phyloP scores from a whole-genome alignment of 257 asterid genomes.

The Jacaranda copaia region DNA sequence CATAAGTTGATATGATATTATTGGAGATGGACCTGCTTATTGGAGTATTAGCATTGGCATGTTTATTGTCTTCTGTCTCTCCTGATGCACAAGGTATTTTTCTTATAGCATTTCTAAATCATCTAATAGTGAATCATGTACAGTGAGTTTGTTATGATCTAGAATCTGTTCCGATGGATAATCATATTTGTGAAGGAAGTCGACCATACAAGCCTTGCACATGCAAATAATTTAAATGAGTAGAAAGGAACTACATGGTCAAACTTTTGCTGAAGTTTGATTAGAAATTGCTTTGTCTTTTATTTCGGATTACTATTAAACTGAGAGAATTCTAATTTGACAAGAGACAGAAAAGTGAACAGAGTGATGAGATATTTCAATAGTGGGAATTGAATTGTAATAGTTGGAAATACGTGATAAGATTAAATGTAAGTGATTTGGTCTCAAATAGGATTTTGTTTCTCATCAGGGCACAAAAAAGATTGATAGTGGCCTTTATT shows the following conservation, averaged over 20 bases:
- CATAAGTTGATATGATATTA: slow-evolving; percentile 38
- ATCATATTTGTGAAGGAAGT: background rate
- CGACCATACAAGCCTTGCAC: background rate
- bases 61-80: slow-evolving; percentile 49
- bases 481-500: background rate
- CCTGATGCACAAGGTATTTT: slow-evolving; percentile 70
- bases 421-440: background rate
- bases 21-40: slow-evolving; percentile 56
- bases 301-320: background rate
- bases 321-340: background rate
- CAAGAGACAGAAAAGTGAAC: background rate
- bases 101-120: slow-evolving; percentile 23
- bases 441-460: background rate
- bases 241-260: background rate
- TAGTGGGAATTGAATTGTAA: background rate
- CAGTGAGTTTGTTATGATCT: background rate
- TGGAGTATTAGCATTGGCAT: slow-evolving; percentile 48
- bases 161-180: background rate
- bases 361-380: slow-evolving; percentile 5
- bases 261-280: background rate
- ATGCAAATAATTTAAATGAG: background rate
- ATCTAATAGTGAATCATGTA: background rate
- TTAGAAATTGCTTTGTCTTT: background rate
- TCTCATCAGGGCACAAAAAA: background rate
- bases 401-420: background rate